A percentile compares a stretch with the other conserved stretches of the same genome.
phyloP scores from a whole-genome alignment of 495 filamentous ascomycete species.

The Saxophila tyrrhenica region DNA sequence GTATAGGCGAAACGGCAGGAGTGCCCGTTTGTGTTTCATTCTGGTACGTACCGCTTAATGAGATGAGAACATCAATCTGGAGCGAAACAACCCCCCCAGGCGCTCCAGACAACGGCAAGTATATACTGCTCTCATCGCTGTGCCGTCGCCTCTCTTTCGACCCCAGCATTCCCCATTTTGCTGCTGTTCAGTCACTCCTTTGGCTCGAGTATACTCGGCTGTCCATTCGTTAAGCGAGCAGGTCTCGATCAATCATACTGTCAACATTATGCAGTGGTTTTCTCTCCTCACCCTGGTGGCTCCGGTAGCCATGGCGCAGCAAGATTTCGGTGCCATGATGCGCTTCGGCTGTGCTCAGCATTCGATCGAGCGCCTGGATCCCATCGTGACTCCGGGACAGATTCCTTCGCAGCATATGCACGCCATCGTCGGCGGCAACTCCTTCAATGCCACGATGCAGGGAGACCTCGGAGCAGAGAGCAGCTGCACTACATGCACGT shows the following conservation, averaged over 20 bases:
- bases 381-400: constrained; percentile 20
- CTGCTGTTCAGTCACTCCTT: not conserved
- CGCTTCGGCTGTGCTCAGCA: constrained; percentile 37
- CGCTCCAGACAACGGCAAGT: not conserved
- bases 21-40: not conserved
- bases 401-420: constrained; percentile 23
- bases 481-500: constrained; percentile 23
- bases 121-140: too few relatives aligned
- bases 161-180: not conserved
- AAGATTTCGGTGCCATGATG: constrained; percentile 20
- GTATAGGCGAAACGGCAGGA: not conserved
- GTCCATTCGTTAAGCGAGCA: not conserved
- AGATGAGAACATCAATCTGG: not conserved
- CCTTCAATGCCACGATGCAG: constrained; percentile 22
- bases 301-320: not conserved
- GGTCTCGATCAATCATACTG: not conserved
- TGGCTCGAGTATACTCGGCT: not conserved
- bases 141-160: not conserved
- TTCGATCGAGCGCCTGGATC: constrained; percentile 37
- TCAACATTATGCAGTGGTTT: not conserved
- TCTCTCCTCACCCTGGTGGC: not conserved
- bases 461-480: constrained; percentile 17
- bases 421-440: constrained; percentile 16
- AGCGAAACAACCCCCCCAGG: not conserved
- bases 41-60: not conserved